Evolutionary conservation across 768 basidiomycete genomes (phyloP), one percentile per base, ranked within the genome.

Genomic region (Termitomyces sp.): DNA sequence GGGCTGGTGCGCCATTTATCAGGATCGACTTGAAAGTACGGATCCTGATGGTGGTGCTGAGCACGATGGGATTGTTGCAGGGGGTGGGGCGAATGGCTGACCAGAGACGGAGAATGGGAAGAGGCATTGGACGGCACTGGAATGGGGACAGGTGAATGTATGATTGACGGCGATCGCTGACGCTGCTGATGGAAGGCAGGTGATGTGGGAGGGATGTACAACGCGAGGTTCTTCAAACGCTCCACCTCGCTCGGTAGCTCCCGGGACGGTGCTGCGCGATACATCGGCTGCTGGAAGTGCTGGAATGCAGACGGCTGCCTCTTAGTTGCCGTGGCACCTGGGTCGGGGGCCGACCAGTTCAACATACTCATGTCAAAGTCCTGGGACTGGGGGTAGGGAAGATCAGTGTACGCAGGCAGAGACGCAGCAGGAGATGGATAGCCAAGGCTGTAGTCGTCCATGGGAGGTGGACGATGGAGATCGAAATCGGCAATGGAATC

Each of bases 1-100:
- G n/a, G n/a, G 46, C 56, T 59, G 21, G 65, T 23, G 45, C 60
- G 59, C 63, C 67, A 71, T 46, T 68, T 65, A 35, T 71, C 70
- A 25, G 66, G 21, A 46, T 68, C 66, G 52, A 66, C 62, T 34
- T 67, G 64, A 41, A 66, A 64, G 48, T 52, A 57, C 5, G 59
- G 46, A 16, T 55, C 39, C 14, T 61, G 54, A 19, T 58, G 42
- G 17, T 57, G 53, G 17, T 46, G 53, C n/a, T 39, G 53, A 11
- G 43, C 34, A 9, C 49, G 61, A n/a, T 60, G 63, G 32, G 54
- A 44, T 14, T 44, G 58, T 12, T 55, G 61, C 4, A 55, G 32
- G 16, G 45, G 50, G 25, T 56, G 59, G 4, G 55, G 42, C 11
- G 56, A 60, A 30, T 60, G 54, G 23, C 25, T 56, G 25, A 40